Conservation (phyloP, 2,329 filamentous ascomycete species). For the Aspergillus flavus region DNA sequence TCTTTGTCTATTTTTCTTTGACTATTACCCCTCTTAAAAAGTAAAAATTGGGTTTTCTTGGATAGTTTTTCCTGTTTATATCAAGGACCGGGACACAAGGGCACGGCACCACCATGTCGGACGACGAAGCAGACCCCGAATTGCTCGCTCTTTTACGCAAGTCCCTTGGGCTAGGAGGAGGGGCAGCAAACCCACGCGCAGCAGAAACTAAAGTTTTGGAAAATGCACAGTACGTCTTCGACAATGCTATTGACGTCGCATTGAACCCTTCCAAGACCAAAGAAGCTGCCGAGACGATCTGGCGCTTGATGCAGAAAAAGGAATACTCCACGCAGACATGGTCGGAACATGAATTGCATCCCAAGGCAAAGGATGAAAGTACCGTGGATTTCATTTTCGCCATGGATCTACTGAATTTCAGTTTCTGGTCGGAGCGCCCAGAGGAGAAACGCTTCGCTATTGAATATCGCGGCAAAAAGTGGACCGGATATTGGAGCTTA, state of each 20-base stretch:
- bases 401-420: constrained; percentile 96
- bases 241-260: constrained; percentile 91
- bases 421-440: constrained; percentile 81
- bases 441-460: constrained; percentile 78
- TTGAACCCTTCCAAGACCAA: constrained; percentile 83
- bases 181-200: constrained; percentile 55
- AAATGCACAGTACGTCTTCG: constrained; percentile 81
- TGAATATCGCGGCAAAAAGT: constrained; percentile 75
- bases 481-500: constrained; percentile 95
- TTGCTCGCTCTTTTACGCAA: constrained; percentile 83
- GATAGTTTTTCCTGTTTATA: neutral
- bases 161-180: constrained; percentile 68
- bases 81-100: neutral
- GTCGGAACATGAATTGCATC: constrained; percentile 87
- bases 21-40: neutral
- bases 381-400: constrained; percentile 93
- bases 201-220: constrained; percentile 81
- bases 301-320: constrained; percentile 79
- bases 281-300: constrained; percentile 76
- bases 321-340: constrained; percentile 82
- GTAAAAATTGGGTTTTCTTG: neutral
- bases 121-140: constrained; percentile 88
- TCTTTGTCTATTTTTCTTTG: neutral
- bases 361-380: constrained; percentile 74
- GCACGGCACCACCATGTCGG: constrained; percentile 65